phyloP scores from a whole-genome alignment of 2,329 filamentous ascomycete species.

The Aspergillus awamori region DNA sequence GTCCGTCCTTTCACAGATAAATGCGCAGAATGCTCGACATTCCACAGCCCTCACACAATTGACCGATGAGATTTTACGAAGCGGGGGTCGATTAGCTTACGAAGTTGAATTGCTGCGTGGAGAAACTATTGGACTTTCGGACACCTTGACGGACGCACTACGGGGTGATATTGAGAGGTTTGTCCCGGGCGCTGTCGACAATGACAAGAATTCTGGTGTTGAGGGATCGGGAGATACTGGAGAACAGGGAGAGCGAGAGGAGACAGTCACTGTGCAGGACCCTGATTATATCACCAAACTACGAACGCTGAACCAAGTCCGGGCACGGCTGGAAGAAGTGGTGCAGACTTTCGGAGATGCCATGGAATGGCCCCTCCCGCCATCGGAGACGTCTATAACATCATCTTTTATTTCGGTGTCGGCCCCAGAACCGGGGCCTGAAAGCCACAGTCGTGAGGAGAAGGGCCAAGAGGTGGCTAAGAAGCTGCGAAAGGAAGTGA shows the following conservation, averaged over 20 bases:
- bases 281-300: constrained; percentile 75
- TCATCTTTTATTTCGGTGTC: constrained; percentile 90
- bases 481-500: constrained; percentile 67
- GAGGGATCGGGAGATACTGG: constrained; percentile 4
- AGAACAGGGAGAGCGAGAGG: constrained; percentile 14
- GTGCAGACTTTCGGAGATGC: constrained; percentile 91
- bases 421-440: constrained; percentile 71
- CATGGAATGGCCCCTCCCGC: constrained; percentile 92
- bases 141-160: constrained; percentile 73
- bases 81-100: constrained; percentile 84
- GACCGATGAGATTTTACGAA: constrained; percentile 91
- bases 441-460: constrained; percentile 73
- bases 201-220: constrained; percentile 6
- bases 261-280: constrained; percentile 32
- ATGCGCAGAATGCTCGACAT: constrained; percentile 81
- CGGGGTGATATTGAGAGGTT: constrained; percentile 74
- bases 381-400: constrained; percentile 79
- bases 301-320: constrained; percentile 79
- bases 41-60: constrained; percentile 81
- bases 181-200: constrained; percentile 55
- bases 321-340: constrained; percentile 81
- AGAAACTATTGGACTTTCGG: constrained; percentile 78
- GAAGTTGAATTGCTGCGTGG: constrained; percentile 92
- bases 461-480: constrained; percentile 82
- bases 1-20: constrained; percentile 81